Conservation (phyloP, 2,329 filamentous ascomycete species). For the Thermoascus crustaceus region DNA sequence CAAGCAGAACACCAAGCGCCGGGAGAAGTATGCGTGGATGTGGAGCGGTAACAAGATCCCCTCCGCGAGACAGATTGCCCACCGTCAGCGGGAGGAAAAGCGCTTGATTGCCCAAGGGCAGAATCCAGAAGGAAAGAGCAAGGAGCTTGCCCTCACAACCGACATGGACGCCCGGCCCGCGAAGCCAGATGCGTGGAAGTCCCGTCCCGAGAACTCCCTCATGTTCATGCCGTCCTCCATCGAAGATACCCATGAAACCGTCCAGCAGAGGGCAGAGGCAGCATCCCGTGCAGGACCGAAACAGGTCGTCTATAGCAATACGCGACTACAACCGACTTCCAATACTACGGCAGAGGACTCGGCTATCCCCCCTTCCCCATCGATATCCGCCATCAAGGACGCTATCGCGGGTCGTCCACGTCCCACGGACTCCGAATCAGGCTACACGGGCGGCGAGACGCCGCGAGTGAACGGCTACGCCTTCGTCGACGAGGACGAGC, state of each 20-base stretch:
- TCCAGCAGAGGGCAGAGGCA: conserved; percentile 59
- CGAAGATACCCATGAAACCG: conserved; percentile 49
- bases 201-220: conserved; percentile 66
- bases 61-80: conserved; percentile 52
- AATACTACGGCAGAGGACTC: conserved; percentile 19
- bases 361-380: conserved; percentile 64
- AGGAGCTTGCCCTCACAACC: conserved; percentile 54
- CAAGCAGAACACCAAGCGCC: conserved; percentile 75
- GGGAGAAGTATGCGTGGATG: conserved; percentile 81
- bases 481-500: conserved; percentile 73
- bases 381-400: conserved; percentile 73
- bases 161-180: conserved; percentile 64
- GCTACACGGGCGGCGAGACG: conserved; percentile 62
- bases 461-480: conserved; percentile 88
- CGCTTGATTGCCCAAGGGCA: conserved; percentile 59
- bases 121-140: conserved; percentile 50
- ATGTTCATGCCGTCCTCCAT: conserved; percentile 62
- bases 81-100: conserved; percentile 53
- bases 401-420: conserved; percentile 69
- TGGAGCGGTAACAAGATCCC: conserved; percentile 80
- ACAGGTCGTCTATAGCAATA: conserved; percentile 73
- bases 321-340: conserved; percentile 56
- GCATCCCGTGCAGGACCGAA: conserved; percentile 68
- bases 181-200: conserved; percentile 67
- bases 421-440: conserved; percentile 52